phyloP scores from a whole-genome alignment of 805 yeast species.

The Hanseniaspora meyeri region DNA sequence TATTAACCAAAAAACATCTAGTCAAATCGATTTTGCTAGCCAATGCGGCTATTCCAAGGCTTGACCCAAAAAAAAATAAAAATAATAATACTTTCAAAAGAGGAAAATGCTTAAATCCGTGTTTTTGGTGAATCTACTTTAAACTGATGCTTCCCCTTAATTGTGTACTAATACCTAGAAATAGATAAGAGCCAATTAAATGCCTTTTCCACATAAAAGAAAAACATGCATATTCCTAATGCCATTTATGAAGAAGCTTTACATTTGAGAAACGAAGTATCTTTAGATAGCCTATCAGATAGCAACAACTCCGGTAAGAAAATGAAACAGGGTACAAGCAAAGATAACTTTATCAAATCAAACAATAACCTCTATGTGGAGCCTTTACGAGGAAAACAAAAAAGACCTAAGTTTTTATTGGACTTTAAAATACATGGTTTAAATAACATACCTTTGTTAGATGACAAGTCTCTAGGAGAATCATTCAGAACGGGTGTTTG shows the following conservation, averaged over 20 bases:
- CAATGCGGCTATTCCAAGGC: no score
- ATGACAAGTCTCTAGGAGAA: background rate
- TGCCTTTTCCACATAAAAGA: no score
- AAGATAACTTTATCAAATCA: background rate
- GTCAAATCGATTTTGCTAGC: no score
- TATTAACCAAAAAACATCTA: no score
- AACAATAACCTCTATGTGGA: background rate
- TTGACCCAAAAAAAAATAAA: no score
- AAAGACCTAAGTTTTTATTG: slow-evolving; percentile 52
- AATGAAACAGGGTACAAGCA: background rate
- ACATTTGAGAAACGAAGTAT: background rate
- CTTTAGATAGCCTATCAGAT: background rate
- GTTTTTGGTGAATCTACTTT: no score
- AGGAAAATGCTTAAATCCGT: no score
- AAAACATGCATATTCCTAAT: background rate
- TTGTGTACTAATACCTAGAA: background rate
- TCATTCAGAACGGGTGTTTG: slow-evolving; percentile 53
- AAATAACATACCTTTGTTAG: slow-evolving; percentile 54
- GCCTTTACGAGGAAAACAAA: slow-evolving; percentile 20
- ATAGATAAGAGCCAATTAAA: background rate
- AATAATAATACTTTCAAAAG: no score
- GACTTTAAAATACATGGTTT: slow-evolving; percentile 51
- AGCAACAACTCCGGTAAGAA: background rate
- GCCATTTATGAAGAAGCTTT: background rate
- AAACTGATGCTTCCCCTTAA: background rate